Percentiles rank a stretch among this genome's conserved stretches.
phyloP scores from a whole-genome alignment of 1,284 basidiomycete species.

The Microstroma glucosiphilum region DNA sequence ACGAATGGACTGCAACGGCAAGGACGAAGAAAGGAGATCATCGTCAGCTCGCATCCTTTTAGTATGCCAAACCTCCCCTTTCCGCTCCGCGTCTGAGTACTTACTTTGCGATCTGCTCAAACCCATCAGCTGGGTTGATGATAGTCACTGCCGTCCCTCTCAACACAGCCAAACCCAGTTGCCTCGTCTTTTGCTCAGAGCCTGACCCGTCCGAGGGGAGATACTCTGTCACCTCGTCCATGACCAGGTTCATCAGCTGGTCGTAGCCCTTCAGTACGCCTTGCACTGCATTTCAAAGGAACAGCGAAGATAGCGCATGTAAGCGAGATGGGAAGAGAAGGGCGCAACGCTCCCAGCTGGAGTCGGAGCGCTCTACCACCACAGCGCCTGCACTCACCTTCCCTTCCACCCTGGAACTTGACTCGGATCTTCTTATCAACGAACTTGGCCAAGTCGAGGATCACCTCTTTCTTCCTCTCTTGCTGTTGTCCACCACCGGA shows the following conservation, averaged over 20 bases:
- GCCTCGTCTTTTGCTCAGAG: constrained; percentile 22
- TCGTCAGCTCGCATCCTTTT: background rate
- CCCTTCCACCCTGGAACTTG: constrained; percentile 91
- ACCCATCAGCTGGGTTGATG: constrained; percentile 48
- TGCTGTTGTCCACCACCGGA: background rate
- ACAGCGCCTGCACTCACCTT: constrained; percentile 60
- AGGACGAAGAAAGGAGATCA: background rate
- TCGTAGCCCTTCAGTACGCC: constrained; percentile 92
- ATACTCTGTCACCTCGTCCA: constrained; percentile 78
- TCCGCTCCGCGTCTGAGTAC: background rate
- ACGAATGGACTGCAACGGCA: background rate
- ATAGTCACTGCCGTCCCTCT: constrained; percentile 46
- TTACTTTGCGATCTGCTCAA: constrained; percentile 48
- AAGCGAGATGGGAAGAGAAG: background rate
- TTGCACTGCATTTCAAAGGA: constrained; percentile 60
- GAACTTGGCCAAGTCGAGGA: constrained; percentile 90
- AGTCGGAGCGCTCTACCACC: background rate
- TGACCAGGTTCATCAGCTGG: constrained; percentile 89
- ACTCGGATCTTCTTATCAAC: constrained; percentile 85
- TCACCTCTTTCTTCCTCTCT: constrained; percentile 71
- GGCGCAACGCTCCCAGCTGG: background rate
- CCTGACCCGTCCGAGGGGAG: constrained; percentile 43
- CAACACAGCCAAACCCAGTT: constrained; percentile 44
- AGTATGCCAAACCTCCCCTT: background rate
- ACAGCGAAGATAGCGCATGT: background rate